Conservation (phyloP, 2,329 filamentous ascomycete species). For the Pseudocercospora pini-densiflorae region DNA sequence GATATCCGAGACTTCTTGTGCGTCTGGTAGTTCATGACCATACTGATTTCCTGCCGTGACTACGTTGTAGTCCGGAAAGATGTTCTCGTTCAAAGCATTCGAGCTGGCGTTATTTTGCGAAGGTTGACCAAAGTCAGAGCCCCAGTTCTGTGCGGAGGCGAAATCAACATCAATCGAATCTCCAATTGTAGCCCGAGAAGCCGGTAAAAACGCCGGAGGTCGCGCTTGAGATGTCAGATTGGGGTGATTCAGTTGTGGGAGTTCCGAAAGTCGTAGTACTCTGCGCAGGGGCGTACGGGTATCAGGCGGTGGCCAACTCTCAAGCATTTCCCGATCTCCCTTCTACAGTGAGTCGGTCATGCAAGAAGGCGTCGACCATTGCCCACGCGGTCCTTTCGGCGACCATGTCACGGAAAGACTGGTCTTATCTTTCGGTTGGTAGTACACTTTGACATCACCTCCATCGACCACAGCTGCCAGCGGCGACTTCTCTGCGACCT, state of each 20-base stretch:
- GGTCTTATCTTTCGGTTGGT: neutral
- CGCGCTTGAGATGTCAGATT: neutral
- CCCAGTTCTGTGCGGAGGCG: neutral
- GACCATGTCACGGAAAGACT: conserved; percentile 2
- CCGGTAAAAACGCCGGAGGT: neutral
- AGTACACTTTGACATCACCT: conserved; percentile 9
- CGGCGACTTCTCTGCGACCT: conserved; percentile 5
- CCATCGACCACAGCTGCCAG: conserved; percentile 3
- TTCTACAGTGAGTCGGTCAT: conserved; percentile 9
- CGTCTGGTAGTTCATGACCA: neutral
- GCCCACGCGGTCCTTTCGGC: conserved; percentile 1
- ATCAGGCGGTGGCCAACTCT: neutral
- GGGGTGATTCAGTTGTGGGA: neutral
- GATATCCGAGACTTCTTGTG: neutral
- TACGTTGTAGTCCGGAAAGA: neutral
- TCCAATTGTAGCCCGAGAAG: neutral
- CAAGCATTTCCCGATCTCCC: neutral
- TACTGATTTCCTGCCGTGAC: neutral
- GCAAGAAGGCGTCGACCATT: neutral
- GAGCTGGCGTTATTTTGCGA: neutral
- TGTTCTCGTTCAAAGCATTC: neutral
- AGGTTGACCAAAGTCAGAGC: neutral
- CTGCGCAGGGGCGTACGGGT: neutral
- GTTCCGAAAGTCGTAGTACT: neutral
- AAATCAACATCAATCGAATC: neutral